A percentile compares a stretch with the other conserved stretches of the same genome.
Evolutionary conservation across 805 yeast genomes (phyloP).

Genomic region (Metschnikowia matae): DNA sequence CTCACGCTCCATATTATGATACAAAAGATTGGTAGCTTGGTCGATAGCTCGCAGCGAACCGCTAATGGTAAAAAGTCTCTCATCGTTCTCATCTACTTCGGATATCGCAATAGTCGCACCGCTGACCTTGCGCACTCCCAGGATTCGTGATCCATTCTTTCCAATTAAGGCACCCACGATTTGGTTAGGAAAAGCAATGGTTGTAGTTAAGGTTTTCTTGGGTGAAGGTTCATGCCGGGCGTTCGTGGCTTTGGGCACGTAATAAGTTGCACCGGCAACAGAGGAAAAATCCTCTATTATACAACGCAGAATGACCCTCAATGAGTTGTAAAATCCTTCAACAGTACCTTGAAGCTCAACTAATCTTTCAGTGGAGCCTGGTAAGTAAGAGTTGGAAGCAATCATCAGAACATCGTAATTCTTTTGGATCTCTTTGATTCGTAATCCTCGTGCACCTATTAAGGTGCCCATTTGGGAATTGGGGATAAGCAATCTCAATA

Average conservation of each 20-base stretch:
- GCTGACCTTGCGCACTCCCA: constrained; percentile 73
- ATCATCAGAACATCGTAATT: constrained; percentile 70
- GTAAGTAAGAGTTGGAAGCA: constrained; percentile 79
- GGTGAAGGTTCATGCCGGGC: not conserved
- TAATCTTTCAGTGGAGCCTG: constrained; percentile 77
- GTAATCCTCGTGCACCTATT: constrained; percentile 77
- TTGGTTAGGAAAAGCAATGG: constrained; percentile 65
- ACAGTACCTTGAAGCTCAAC: constrained; percentile 85
- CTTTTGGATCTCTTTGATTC: constrained; percentile 77
- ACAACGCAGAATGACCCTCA: constrained; percentile 61
- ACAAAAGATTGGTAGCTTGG: constrained; percentile 53
- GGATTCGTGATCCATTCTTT: constrained; percentile 78
- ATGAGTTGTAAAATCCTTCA: constrained; percentile 52
- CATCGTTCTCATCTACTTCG: constrained; percentile 58
- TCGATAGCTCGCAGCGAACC: constrained; percentile 58
- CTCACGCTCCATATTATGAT: constrained; percentile 56
- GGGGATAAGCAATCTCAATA: constrained; percentile 70
- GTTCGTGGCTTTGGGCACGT: constrained; percentile 44
- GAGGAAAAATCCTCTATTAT: constrained; percentile 70
- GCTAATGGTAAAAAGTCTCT: constrained; percentile 65
- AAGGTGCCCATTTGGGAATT: constrained; percentile 85
- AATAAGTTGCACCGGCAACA: constrained; percentile 60
- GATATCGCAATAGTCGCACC: constrained; percentile 78
- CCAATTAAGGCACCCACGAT: constrained; percentile 91
- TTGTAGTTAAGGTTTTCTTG: constrained; percentile 25